Evolutionary conservation across 169 alveolate species (phyloP), one percentile per base, ranked within the genome.

Genomic region (Plasmodium vivax): DNA sequence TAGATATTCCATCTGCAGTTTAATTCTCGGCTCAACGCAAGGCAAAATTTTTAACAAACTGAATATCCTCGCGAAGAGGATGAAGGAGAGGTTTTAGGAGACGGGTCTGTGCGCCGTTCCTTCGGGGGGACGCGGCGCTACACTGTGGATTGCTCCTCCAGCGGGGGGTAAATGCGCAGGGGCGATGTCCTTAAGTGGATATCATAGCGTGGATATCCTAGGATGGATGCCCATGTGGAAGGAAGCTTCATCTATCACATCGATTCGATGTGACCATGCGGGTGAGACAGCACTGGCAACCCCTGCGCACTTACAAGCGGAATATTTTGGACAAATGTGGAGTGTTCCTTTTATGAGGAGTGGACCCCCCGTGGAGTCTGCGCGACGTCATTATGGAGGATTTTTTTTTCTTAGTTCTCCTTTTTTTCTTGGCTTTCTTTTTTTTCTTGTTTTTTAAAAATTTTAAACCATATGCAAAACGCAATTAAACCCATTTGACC

Each of bases 1-100:
- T 2, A 97, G 99, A 81, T 98, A 98, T 95, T 99, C 99, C 36
- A 97, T 99, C 38, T 99, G 99, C 96, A 98, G 99, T 75, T 97
- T 99, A 62, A 99, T 99, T 85, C 97, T 99, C 41, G 99, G 99
- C 41, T 97, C 98, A 91, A 99, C 99, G 68, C 99, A 99, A 47
- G 99, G 99, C 41, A 99, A 99, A 96, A 99, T 99, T 71, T 99
- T 98, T 96, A 97, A 99, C 84, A 96, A 98, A 96, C 97, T 99
- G 77, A 97, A 99, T 95, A 97, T 96, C 77, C 97, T 98, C 8
- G 96, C 99, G 41, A 99, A 98, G 92, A 97, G 99, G 82, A 96
- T 98, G 73, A 97, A 97, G 68, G 99, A 98, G 95, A 97, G 96
- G 96, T 95, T 97, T 82, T 97, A 94, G 87, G 8, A 27, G 87